These are phyloP conservation scores for Hamigera avellanea DNA, from an alignment of 495 filamentous ascomycete species.

Conservation along the genomic window DNA sequence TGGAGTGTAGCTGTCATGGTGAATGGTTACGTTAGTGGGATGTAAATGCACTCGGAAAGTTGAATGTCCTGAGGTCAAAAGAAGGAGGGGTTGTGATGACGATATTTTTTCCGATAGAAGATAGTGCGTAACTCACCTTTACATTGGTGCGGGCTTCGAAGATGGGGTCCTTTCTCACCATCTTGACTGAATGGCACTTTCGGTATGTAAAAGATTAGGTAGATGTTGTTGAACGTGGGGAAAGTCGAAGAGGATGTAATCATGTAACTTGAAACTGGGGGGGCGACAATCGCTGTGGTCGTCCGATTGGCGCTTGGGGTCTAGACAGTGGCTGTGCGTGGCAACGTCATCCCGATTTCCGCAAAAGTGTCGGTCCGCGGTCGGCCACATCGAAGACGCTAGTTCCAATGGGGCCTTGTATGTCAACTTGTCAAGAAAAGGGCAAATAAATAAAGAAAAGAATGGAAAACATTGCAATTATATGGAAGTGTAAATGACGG, in stretches of 20 bases:
- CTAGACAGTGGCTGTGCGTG: constrained; percentile 6
- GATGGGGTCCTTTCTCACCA: constrained; percentile 38
- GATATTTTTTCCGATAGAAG: background rate
- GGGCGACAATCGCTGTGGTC: constrained; percentile 1
- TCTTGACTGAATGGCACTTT: constrained; percentile 11
- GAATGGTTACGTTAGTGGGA: background rate
- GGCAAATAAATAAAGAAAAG: too few species aligned
- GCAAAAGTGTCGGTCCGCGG: too few species aligned
- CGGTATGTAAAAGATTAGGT: background rate
- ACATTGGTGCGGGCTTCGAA: constrained; percentile 42
- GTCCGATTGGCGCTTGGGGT: background rate
- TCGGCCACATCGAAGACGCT: too few species aligned
- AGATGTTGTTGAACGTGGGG: background rate
- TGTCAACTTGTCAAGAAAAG: too few species aligned
- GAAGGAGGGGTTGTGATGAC: background rate
- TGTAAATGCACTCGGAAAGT: too few species aligned
- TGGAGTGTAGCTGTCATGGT: constrained; percentile 29
- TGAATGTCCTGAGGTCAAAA: background rate
- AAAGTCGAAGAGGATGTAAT: constrained; percentile 3
- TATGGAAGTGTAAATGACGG: too few species aligned
- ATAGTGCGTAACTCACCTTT: constrained; percentile 19
- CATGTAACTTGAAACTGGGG: constrained; percentile 2
- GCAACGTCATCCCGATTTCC: constrained; percentile 12
- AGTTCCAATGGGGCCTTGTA: too few species aligned
- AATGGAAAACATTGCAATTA: too few species aligned